Percentiles rank a stretch among this genome's conserved stretches.
Evolutionary conservation across 163 green algal species (phyloP).

Genomic region (Coccomyxa subellipsoidea): DNA sequence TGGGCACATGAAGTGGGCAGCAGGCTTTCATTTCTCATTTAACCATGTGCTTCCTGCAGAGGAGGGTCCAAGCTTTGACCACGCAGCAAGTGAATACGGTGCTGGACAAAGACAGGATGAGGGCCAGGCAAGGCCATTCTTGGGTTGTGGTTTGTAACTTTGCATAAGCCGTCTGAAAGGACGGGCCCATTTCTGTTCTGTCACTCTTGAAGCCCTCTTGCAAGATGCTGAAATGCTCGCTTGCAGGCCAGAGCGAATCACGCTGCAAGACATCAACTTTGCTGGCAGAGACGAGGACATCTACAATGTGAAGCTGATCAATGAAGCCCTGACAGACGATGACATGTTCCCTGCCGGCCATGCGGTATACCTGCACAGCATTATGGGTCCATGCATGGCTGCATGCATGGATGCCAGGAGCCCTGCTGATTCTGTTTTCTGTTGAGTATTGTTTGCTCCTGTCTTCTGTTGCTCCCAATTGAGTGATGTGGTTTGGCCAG

Average conservation of each 20-base stretch:
- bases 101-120: not conserved
- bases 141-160: no score
- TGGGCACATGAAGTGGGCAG: not conserved
- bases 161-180: no score
- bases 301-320: not conserved
- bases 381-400: no score
- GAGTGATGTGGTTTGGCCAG: not conserved
- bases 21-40: not conserved
- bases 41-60: not conserved
- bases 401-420: no score
- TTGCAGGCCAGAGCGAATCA: not conserved
- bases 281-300: not conserved
- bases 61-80: conserved; percentile 2
- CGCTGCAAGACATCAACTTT: not conserved
- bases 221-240: no score
- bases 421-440: no score
- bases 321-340: not conserved
- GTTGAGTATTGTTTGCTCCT: no score
- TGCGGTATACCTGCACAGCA: not conserved
- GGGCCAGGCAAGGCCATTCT: not conserved
- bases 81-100: not conserved
- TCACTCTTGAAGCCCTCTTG: no score
- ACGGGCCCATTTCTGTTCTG: no score
- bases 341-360: not conserved
- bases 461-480: no score